phyloP scores from a whole-genome alignment of 768 basidiomycete genomes.

The Heimioporus sp. region DNA sequence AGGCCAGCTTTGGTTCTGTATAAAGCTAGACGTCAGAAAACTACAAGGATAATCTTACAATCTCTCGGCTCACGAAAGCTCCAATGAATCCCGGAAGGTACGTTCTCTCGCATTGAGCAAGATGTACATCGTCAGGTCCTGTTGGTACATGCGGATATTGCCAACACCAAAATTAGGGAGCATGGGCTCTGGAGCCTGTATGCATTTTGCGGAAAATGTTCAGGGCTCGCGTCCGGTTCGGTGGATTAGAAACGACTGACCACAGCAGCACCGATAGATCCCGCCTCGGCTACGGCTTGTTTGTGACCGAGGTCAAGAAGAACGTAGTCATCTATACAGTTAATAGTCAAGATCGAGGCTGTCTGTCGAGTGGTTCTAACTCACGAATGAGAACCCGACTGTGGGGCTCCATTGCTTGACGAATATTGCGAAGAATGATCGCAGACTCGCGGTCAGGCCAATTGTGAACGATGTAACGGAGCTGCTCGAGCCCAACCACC shows the following conservation, averaged over 20 bases:
- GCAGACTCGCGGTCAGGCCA: slow-evolving; percentile 26
- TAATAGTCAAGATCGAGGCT: background rate
- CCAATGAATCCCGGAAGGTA: slow-evolving; percentile 26
- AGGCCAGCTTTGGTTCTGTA: slow-evolving; percentile 23
- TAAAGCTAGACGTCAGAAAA: background rate
- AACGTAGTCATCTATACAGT: slow-evolving; percentile 22
- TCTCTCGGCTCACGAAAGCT: slow-evolving; percentile 24
- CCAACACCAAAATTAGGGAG: slow-evolving; percentile 34
- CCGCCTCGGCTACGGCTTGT: slow-evolving; percentile 11
- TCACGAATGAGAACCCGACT: slow-evolving; percentile 30
- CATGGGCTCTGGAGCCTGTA: slow-evolving; percentile 34
- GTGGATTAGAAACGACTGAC: slow-evolving; percentile 8
- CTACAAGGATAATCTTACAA: background rate
- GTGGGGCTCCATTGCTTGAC: slow-evolving; percentile 20
- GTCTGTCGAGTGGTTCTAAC: background rate
- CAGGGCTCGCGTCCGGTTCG: background rate
- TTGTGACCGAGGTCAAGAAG: slow-evolving; percentile 14
- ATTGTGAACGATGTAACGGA: slow-evolving; percentile 23
- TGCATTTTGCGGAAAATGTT: background rate
- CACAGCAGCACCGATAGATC: slow-evolving; percentile 7
- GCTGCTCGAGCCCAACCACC: slow-evolving; percentile 1
- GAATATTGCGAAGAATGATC: slow-evolving; percentile 23
- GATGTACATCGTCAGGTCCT: slow-evolving; percentile 31
- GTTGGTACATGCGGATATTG: slow-evolving; percentile 26
- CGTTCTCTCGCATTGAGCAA: slow-evolving; percentile 33